Evolutionary conservation across 495 filamentous ascomycete species (phyloP).

Genomic region (Aspergillus egyptiacus): DNA sequence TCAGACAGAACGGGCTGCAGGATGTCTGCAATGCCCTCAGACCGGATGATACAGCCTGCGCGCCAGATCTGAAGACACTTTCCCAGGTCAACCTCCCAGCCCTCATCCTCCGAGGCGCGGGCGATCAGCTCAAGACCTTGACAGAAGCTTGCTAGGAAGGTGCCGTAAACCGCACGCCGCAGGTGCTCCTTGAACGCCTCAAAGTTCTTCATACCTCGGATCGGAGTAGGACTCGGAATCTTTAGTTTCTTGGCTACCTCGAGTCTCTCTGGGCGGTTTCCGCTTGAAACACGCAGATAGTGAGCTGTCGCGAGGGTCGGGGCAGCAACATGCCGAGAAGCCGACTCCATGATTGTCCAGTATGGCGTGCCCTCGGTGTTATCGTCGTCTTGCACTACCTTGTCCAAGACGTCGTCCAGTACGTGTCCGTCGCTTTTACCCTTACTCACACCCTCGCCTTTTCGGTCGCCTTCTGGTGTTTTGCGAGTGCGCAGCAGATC

Average conservation of each 20-base stretch:
- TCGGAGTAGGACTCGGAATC: constrained; percentile 36
- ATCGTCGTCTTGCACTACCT: constrained; percentile 68
- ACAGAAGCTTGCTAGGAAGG: constrained; percentile 57
- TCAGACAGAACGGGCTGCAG: constrained; percentile 40
- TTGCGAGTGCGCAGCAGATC: constrained; percentile 51
- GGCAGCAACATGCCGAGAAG: constrained; percentile 54
- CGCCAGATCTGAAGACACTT: constrained; percentile 65
- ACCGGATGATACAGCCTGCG: constrained; percentile 67
- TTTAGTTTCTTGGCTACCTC: constrained; percentile 39
- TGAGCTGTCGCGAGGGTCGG: constrained; percentile 61
- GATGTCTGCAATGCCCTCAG: constrained; percentile 59
- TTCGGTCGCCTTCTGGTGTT: constrained; percentile 10
- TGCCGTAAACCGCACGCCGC: constrained; percentile 53
- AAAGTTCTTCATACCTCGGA: constrained; percentile 38
- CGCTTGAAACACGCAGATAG: constrained; percentile 59
- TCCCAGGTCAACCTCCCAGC: constrained; percentile 57
- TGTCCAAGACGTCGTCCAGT: constrained; percentile 62
- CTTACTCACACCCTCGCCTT: neutral
- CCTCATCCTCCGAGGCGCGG: constrained; percentile 52
- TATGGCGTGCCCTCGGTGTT: constrained; percentile 61
- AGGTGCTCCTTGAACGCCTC: constrained; percentile 53
- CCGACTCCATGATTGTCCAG: constrained; percentile 57
- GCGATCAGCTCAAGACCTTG: constrained; percentile 66
- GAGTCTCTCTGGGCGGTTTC: constrained; percentile 34
- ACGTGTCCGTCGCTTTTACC: constrained; percentile 36